These are phyloP conservation scores for Symbiotaphrina buchneri DNA, from an alignment of 495 filamentous ascomycete species.

Conservation along the genomic window DNA sequence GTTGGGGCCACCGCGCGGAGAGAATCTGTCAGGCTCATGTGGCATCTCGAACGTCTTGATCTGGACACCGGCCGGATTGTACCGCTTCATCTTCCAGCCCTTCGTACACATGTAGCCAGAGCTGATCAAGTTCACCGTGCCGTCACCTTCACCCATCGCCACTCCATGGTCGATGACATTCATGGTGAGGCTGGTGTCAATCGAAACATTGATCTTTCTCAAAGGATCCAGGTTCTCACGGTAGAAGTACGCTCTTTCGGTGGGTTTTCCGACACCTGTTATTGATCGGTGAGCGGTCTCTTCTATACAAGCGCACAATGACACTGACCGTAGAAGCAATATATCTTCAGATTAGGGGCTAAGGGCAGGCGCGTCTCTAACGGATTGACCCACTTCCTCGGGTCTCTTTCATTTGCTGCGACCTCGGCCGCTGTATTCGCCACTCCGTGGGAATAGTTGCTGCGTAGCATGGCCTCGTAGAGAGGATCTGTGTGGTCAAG, in stretches of 20 bases:
- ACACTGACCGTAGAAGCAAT: conserved; percentile 64
- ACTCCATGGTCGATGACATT: conserved; percentile 63
- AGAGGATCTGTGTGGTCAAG: conserved; percentile 57
- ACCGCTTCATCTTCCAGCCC: conserved; percentile 83
- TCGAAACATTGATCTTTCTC: conserved; percentile 60
- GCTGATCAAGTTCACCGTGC: conserved; percentile 75
- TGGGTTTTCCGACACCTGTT: conserved; percentile 55
- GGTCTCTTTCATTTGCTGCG: conserved; percentile 57
- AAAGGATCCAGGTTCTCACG: conserved; percentile 43
- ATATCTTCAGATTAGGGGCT: conserved; percentile 84
- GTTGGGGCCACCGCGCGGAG: conserved; percentile 78
- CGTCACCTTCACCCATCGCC: conserved; percentile 82
- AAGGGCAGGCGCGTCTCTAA: conserved; percentile 74
- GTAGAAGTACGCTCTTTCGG: conserved; percentile 83
- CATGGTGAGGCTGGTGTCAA: conserved; percentile 56
- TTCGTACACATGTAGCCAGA: conserved; percentile 90
- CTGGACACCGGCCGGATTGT: conserved; percentile 65
- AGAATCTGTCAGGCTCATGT: conserved; percentile 85
- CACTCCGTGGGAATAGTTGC: conserved; percentile 71
- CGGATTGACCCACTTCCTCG: conserved; percentile 82
- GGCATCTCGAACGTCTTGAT: conserved; percentile 87
- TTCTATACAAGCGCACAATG: conserved; percentile 6
- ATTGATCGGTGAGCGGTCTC: not conserved
- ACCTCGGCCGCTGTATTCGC: conserved; percentile 65
- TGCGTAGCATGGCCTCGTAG: conserved; percentile 50